Evolutionary conservation across 768 basidiomycete species (phyloP).

Genomic region (Lactarius sp.): DNA sequence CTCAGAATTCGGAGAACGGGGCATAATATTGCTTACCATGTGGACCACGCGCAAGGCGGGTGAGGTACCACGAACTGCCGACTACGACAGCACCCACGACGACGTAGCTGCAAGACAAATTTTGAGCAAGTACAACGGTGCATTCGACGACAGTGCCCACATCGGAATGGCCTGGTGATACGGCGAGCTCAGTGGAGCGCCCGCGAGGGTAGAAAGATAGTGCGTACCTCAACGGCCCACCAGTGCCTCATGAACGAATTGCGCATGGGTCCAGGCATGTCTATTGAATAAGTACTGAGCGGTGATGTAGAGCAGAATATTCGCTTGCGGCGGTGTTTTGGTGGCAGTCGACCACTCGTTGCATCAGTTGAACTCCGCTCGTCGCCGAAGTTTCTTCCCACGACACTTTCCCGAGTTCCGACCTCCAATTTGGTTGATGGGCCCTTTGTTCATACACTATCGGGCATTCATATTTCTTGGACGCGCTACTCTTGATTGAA

Average conservation of each 20-base stretch:
- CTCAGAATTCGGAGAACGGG: conserved; percentile 15
- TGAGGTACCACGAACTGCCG: conserved; percentile 42
- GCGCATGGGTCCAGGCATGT: conserved; percentile 15
- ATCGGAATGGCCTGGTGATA: conserved; percentile 25
- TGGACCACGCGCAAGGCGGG: conserved; percentile 42
- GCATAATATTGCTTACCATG: conserved; percentile 30
- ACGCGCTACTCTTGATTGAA: not conserved
- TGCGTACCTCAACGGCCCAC: conserved; percentile 26
- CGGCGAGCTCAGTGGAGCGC: not conserved
- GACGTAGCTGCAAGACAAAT: conserved; percentile 35
- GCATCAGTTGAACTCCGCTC: conserved; percentile 1
- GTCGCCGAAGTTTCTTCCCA: conserved; percentile 11
- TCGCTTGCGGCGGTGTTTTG: not conserved
- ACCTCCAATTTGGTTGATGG: not conserved
- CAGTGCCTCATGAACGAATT: conserved; percentile 24
- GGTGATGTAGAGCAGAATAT: conserved; percentile 1
- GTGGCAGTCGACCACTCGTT: not conserved
- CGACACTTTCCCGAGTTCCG: not conserved
- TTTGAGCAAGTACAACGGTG: not conserved
- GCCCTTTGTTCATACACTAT: not conserved
- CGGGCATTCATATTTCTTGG: not conserved
- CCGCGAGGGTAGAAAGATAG: not conserved
- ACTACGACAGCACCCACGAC: conserved; percentile 44
- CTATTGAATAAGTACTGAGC: not conserved
- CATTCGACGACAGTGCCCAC: conserved; percentile 6